Evolutionary conservation across 2,329 filamentous ascomycete species (phyloP).

Genomic region (Fulvia fulva): DNA sequence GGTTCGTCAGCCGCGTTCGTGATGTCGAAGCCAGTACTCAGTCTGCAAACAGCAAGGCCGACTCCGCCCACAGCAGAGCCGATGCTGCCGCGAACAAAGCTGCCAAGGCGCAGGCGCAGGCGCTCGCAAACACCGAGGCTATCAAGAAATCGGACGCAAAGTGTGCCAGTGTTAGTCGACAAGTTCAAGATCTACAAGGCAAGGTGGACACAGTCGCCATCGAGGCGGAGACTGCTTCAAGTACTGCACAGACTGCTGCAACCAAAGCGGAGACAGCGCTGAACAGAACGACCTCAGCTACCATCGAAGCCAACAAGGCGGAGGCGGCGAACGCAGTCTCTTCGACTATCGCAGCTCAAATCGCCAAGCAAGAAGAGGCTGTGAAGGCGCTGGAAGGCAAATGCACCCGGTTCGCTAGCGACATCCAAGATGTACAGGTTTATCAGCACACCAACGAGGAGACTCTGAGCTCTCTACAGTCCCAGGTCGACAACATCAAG

Average conservation of each 20-base stretch:
- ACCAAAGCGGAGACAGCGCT: too few species aligned
- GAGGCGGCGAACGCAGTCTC: too few species aligned
- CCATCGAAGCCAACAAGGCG: too few species aligned
- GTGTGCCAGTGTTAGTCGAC: too few species aligned
- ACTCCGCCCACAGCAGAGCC: background rate
- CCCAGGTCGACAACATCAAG: background rate
- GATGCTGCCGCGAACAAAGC: background rate
- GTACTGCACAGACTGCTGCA: too few species aligned
- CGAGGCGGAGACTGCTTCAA: too few species aligned
- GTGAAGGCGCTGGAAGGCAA: background rate
- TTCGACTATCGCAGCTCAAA: too few species aligned
- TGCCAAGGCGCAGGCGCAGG: background rate
- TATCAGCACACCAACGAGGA: background rate
- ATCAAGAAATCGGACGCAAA: background rate
- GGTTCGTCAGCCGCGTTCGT: background rate
- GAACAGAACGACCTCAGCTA: too few species aligned
- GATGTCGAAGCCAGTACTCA: background rate
- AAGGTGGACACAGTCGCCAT: too few species aligned
- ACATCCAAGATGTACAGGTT: background rate
- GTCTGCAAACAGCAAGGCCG: background rate
- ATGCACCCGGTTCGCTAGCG: background rate
- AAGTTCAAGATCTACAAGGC: too few species aligned
- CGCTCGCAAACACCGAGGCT: background rate
- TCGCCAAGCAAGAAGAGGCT: background rate
- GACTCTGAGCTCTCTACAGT: background rate